A percentile compares a stretch with the other conserved stretches of the same genome.
phyloP scores from a whole-genome alignment of 179 eudicot species.

The Silene vulgaris region DNA sequence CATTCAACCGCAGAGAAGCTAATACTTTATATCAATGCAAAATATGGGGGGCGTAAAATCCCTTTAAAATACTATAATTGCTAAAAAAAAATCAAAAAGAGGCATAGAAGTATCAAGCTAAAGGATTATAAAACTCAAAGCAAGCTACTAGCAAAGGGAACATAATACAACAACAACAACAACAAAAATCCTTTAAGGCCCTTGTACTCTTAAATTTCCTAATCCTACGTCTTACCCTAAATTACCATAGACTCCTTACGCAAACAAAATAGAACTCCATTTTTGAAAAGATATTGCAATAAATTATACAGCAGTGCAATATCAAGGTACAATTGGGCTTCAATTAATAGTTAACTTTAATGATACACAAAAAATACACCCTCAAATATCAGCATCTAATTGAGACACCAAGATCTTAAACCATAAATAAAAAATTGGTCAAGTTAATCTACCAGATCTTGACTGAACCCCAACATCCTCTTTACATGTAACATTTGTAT shows the following conservation, averaged over 20 bases:
- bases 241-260: neutral
- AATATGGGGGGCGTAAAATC: neutral
- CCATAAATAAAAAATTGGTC: too few species aligned
- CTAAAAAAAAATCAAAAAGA: neutral
- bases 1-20: neutral
- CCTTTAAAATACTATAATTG: neutral
- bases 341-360: neutral
- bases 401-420: too few species aligned
- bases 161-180: neutral
- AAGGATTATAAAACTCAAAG: neutral
- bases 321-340: neutral
- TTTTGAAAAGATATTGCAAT: neutral
- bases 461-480: too few species aligned
- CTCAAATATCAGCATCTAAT: too few species aligned
- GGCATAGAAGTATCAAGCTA: neutral
- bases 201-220: neutral
- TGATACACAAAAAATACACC: too few species aligned
- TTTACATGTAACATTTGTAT: too few species aligned
- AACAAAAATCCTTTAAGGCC: neutral
- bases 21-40: neutral
- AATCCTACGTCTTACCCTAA: neutral
- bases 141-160: conserved; percentile 4
- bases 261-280: neutral
- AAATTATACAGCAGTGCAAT: neutral
- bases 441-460: too few species aligned